A percentile compares a stretch with the other conserved stretches of the same genome.
Conservation (phyloP, 345 rosid species). For the Firmiana major region DNA sequence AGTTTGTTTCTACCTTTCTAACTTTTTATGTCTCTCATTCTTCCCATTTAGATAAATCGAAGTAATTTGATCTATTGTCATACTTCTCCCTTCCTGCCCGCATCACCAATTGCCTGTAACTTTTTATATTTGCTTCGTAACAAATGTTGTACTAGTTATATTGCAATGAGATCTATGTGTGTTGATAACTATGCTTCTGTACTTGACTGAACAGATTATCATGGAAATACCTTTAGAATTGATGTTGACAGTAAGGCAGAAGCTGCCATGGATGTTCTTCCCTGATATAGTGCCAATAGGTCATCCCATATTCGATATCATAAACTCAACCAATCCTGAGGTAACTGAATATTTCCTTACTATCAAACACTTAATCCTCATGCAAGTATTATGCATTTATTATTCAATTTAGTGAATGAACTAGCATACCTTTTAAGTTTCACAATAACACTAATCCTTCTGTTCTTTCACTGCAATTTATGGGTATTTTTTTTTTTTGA, state of each 20-base stretch:
- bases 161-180: neutral
- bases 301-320: constrained; percentile 91
- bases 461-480: neutral
- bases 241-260: constrained; percentile 83
- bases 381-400: neutral
- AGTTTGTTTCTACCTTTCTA: constrained; percentile 37
- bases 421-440: neutral
- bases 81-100: neutral
- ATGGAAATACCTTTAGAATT: constrained; percentile 95
- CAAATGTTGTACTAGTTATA: neutral
- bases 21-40: neutral
- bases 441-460: neutral
- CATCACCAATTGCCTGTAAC: neutral
- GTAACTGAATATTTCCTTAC: constrained; percentile 29
- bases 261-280: constrained; percentile 97
- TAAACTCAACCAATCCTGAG: constrained; percentile 87
- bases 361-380: neutral
- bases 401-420: constrained; percentile 10
- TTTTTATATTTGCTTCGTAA: neutral
- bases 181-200: neutral
- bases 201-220: constrained; percentile 49
- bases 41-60: neutral
- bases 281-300: constrained; percentile 87
- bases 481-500: constrained; percentile 24
- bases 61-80: neutral